Evolutionary conservation across 352 stramenopile genomes (phyloP).

Genomic region (Phytophthora cactorum): DNA sequence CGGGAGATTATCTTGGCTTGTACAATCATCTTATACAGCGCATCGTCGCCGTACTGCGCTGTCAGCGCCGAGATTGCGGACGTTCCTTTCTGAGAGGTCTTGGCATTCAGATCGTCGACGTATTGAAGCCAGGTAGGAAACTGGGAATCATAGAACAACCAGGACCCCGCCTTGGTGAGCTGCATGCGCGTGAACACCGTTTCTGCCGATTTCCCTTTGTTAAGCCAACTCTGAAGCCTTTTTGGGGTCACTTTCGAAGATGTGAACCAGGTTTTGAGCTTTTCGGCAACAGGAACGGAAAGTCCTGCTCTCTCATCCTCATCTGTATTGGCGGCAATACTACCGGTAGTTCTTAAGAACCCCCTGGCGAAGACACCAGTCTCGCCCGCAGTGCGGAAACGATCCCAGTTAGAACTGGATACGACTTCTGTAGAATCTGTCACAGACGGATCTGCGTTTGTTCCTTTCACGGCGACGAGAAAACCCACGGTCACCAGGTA

Average conservation of each 20-base stretch:
- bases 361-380: not conserved
- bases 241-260: not conserved
- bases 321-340: not conserved
- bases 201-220: not conserved
- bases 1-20: not conserved
- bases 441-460: no score
- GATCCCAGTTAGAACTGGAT: no score
- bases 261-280: not conserved
- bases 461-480: no score
- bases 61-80: not conserved
- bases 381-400: no score
- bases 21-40: not conserved
- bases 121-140: not conserved
- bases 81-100: not conserved
- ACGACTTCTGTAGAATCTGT: no score
- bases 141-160: not conserved
- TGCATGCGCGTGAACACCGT: conserved; percentile 4
- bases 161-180: not conserved
- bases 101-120: conserved; percentile 6
- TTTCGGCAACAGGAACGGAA: not conserved
- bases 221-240: conserved; percentile 4
- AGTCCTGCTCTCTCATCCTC: not conserved
- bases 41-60: not conserved
- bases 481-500: no score
- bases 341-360: not conserved